Conservation (phyloP, 2,329 filamentous ascomycete species). For the Talaromyces sp. region DNA sequence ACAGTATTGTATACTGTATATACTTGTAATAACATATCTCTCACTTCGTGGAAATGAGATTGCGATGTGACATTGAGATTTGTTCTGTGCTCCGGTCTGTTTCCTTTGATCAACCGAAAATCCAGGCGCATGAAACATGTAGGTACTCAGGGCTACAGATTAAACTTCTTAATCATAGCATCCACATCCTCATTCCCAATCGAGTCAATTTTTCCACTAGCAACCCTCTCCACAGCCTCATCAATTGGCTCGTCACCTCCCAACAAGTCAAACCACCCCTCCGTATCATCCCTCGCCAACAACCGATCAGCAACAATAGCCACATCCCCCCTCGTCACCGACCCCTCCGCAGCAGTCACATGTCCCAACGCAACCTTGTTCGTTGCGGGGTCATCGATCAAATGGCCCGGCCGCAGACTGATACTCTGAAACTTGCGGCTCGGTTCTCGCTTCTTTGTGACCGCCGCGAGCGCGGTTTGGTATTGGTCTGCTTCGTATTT, state of each 20-base stretch:
- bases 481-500: slow-evolving; percentile 57
- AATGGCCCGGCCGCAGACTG: slow-evolving; percentile 48
- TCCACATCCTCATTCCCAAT: slow-evolving; percentile 52
- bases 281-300: slow-evolving; percentile 47
- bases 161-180: slow-evolving; percentile 38
- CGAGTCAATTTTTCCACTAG: slow-evolving; percentile 45
- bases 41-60: not conserved
- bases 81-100: not conserved
- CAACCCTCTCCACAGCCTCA: slow-evolving; percentile 46
- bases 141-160: not conserved
- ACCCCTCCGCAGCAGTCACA: slow-evolving; percentile 42
- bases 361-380: slow-evolving; percentile 50
- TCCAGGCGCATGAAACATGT: not conserved
- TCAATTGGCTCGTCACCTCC: slow-evolving; percentile 48
- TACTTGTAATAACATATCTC: not conserved
- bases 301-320: slow-evolving; percentile 50
- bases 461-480: slow-evolving; percentile 45
- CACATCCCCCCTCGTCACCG: slow-evolving; percentile 50
- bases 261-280: slow-evolving; percentile 54
- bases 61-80: not conserved
- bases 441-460: slow-evolving; percentile 26
- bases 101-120: not conserved
- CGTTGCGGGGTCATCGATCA: slow-evolving; percentile 48
- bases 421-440: slow-evolving; percentile 46
- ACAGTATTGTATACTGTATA: not conserved